Evolutionary conservation across 2,329 filamentous ascomycete genomes (phyloP).

Genomic region (Phaeosphaeria sp.): DNA sequence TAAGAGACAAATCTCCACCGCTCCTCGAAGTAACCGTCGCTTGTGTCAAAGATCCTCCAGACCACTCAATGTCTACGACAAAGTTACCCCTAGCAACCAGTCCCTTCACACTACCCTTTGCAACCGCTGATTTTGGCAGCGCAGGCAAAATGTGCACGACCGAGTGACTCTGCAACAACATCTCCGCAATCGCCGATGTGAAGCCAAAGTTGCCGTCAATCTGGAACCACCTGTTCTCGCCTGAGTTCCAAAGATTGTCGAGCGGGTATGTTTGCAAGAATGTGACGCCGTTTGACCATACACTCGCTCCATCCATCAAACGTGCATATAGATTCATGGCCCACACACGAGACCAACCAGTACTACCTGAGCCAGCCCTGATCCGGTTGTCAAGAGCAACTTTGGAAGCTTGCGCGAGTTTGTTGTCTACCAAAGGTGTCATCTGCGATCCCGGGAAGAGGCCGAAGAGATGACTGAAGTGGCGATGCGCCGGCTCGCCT

Average conservation of each 20-base stretch:
- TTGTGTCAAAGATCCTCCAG: conserved; percentile 6
- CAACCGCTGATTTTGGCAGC: conserved; percentile 13
- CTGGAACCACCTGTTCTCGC: conserved; percentile 47
- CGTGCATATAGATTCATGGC: conserved; percentile 58
- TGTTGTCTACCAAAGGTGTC: conserved; percentile 42
- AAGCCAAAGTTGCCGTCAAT: conserved; percentile 61
- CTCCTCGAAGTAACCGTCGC: conserved; percentile 11
- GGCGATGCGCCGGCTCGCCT: conserved; percentile 58
- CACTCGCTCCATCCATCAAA: conserved; percentile 48
- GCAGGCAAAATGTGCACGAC: conserved; percentile 20
- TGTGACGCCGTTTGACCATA: conserved; percentile 33
- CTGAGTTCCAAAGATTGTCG: conserved; percentile 14
- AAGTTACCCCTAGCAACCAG: conserved; percentile 22
- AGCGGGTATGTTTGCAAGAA: conserved; percentile 16
- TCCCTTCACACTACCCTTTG: conserved; percentile 19
- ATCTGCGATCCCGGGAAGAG: conserved; percentile 56
- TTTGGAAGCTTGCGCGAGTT: conserved; percentile 39
- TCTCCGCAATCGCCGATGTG: conserved; percentile 56
- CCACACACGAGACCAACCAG: conserved; percentile 62
- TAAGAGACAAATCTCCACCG: conserved; percentile 23
- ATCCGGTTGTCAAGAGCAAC: conserved; percentile 41
- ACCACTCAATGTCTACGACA: conserved; percentile 26
- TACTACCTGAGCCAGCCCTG: conserved; percentile 48
- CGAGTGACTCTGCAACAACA: conserved; percentile 49
- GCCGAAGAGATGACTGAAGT: conserved; percentile 59